Percentiles rank a stretch among this genome's conserved stretches.
These are phyloP conservation scores for Tremellales sp. DNA, from an alignment of 1,284 basidiomycete genomes.

Conservation along the genomic window DNA sequence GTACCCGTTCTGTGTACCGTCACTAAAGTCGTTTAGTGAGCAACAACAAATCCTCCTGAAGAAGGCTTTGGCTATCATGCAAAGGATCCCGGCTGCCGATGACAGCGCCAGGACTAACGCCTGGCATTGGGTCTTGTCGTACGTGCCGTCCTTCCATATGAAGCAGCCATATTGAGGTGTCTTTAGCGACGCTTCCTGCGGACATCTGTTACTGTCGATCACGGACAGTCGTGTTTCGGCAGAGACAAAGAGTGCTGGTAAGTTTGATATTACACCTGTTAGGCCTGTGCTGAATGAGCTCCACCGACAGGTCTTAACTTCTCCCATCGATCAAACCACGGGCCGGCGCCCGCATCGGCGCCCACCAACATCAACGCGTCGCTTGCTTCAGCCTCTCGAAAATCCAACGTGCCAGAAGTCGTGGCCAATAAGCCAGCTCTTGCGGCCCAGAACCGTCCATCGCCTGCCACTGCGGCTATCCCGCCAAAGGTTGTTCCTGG, in stretches of 20 bases:
- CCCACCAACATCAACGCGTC: conserved; percentile 27
- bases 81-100: conserved; percentile 53
- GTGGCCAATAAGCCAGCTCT: neutral
- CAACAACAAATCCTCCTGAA: conserved; percentile 82
- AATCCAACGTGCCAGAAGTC: neutral
- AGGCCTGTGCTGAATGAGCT: too few species aligned
- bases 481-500: too few species aligned
- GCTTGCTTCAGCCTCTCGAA: neutral
- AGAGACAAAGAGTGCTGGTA: conserved; percentile 87
- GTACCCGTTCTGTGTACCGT: conserved; percentile 12
- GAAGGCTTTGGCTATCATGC: conserved; percentile 77
- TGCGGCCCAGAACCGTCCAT: conserved; percentile 1
- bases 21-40: conserved; percentile 51
- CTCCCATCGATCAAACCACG: conserved; percentile 52
- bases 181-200: conserved; percentile 83
- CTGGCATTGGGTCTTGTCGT: conserved; percentile 90
- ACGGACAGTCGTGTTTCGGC: conserved; percentile 87
- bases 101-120: conserved; percentile 88
- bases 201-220: conserved; percentile 80
- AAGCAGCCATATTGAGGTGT: conserved; percentile 39
- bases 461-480: conserved; percentile 2
- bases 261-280: conserved; percentile 16
- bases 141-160: conserved; percentile 5
- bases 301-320: conserved; percentile 82
- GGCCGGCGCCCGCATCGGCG: conserved; percentile 42